Base-by-base conservation (phyloP, 345 rosid species). In the Luvunga scandens region DNA sequence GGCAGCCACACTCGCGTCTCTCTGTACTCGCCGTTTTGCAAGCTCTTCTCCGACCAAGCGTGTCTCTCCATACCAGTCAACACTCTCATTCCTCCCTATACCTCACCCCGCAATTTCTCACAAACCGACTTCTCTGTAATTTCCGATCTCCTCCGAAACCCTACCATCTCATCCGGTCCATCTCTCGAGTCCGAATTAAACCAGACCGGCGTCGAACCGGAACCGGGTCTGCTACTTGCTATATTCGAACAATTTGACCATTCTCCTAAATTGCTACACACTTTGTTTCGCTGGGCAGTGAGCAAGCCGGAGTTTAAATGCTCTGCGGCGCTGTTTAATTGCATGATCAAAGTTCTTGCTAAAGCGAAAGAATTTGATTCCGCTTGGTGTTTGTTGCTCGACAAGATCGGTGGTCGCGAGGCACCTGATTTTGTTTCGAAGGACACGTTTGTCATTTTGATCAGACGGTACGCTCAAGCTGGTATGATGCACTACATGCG, bases 391-490 rank as follows among this genome's bases (percentile, higher is more conserved):
- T 72, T 94, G 82, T 50, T 96, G 82, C 91, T 85, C 45, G 91
- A 86, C 82, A 87, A 85, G 61, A 82, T 83, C 72, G 83, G 72
- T 50, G 83, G 66, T 57, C 64, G 77, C 22, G 86, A 39, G 48
- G 86, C 42, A 30, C 78, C 81, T 34, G 21, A 65, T 71, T 83
- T 89, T 84, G 91, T 96, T 82, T 86, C 97, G 21, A 77, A 69
- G n/a, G 89, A 94, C 59, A 89, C 97, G 0, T 87, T 92, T 75
- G 86, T 86, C 14, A 78, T 89, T 75, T 78, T 96, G 75, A 92
- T 96, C 84, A 86, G 97, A 89, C 92, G 97, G 74, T 94, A 87
- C 75, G 75, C 92, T 81, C 92, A 93, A 14, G 95, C 95, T 70
- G 98, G 99, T 93, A 88, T 31, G 80, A 45, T 61, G 67, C 1